These are phyloP conservation scores for Rasamsonia emersonii DNA, from an alignment of 2,329 filamentous ascomycete genomes.

Conservation along the genomic window DNA sequence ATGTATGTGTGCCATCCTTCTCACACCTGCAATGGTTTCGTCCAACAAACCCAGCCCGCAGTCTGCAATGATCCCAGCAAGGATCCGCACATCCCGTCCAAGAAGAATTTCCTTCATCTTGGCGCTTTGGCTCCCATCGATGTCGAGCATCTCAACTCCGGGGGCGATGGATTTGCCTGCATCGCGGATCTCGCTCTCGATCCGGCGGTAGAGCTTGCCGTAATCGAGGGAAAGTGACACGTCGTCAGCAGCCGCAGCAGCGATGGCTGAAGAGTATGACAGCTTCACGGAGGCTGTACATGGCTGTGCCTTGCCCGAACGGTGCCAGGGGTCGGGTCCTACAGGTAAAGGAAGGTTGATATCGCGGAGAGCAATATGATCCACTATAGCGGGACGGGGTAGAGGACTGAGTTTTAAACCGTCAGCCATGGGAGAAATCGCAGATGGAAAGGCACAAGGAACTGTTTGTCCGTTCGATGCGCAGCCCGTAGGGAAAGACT, in stretches of 20 bases:
- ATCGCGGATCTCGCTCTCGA: constrained; percentile 26
- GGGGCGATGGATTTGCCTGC: constrained; percentile 13
- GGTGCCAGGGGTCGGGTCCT: constrained; percentile 40
- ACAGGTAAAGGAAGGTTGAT: constrained; percentile 36
- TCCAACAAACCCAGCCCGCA: constrained; percentile 27
- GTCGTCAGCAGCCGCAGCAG: constrained; percentile 35
- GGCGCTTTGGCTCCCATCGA: constrained; percentile 20
- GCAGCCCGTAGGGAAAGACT: no score
- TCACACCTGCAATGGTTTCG: constrained; percentile 27
- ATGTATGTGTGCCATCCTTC: constrained; percentile 24
- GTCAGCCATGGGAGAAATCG: no score
- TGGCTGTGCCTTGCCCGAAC: constrained; percentile 37
- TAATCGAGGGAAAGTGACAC: constrained; percentile 40
- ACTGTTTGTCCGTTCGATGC: no score
- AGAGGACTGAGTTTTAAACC: constrained; percentile 22
- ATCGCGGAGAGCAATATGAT: constrained; percentile 33
- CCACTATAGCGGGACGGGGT: constrained; percentile 23
- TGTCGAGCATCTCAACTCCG: constrained; percentile 12
- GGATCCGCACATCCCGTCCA: constrained; percentile 28
- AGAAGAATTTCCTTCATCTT: constrained; percentile 20
- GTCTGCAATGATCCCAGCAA: constrained; percentile 25
- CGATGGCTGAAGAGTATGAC: constrained; percentile 32
- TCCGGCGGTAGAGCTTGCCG: constrained; percentile 37
- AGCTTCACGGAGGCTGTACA: constrained; percentile 35
- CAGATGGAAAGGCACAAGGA: no score